A percentile compares a stretch with the other conserved stretches of the same genome.
Conservation (phyloP, 176 grass and related monocot species). For the Puya raimondii region DNA sequence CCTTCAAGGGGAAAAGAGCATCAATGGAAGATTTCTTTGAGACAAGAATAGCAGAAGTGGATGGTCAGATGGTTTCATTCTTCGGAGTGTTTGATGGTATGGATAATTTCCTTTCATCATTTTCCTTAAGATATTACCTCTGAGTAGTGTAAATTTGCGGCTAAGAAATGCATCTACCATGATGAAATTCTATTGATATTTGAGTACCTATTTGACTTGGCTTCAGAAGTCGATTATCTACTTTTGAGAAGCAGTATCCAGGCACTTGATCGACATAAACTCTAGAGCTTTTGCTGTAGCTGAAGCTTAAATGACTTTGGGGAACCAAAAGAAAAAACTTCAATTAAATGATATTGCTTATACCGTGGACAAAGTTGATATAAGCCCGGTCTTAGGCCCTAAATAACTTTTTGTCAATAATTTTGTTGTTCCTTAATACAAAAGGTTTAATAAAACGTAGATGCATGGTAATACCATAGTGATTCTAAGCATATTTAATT, state of each 20-base stretch:
- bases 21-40: constrained; percentile 39
- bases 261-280: too few relatives aligned
- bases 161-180: neutral
- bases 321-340: too few relatives aligned
- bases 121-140: neutral
- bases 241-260: neutral
- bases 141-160: neutral
- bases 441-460: too few relatives aligned
- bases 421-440: too few relatives aligned
- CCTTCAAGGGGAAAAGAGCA: constrained; percentile 33
- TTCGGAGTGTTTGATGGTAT: constrained; percentile 37
- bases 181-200: neutral
- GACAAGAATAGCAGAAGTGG: constrained; percentile 22
- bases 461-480: neutral
- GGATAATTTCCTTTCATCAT: neutral
- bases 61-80: constrained; percentile 33
- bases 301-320: too few relatives aligned
- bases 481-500: neutral
- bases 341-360: too few relatives aligned
- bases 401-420: too few relatives aligned
- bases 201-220: neutral
- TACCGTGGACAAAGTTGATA: too few relatives aligned
- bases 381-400: too few relatives aligned
- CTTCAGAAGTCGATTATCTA: neutral
- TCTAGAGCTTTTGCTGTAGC: too few relatives aligned